Conservation (phyloP, 306 rosid genomes). For the Vigna reflexopilosa region DNA sequence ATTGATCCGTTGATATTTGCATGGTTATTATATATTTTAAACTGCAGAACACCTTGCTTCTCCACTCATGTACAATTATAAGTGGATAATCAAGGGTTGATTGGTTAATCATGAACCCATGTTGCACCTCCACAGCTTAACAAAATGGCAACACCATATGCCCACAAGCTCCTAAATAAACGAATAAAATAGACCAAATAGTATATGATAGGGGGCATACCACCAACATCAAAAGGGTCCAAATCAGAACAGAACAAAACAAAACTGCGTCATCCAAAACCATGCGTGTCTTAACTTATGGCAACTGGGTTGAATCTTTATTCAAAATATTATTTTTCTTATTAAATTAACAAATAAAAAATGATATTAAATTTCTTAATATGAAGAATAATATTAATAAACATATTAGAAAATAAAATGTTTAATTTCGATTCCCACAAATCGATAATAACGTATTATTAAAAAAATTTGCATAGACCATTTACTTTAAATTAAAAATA, state of each 20-base stretch:
- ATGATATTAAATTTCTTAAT: neutral
- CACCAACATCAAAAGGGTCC: constrained; percentile 32
- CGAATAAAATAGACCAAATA: constrained; percentile 10
- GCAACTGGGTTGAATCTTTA: neutral
- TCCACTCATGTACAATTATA: neutral
- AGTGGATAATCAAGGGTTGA: constrained; percentile 27
- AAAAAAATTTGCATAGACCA: neutral
- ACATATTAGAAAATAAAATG: neutral
- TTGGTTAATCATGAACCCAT: constrained; percentile 31
- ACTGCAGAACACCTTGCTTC: neutral
- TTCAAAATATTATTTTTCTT: neutral
- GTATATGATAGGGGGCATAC: constrained; percentile 17
- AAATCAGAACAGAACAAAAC: constrained; percentile 15
- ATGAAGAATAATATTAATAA: neutral
- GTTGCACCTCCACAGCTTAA: constrained; percentile 26
- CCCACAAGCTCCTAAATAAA: constrained; percentile 30
- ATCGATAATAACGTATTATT: too few relatives aligned
- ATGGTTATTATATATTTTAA: neutral
- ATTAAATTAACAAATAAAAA: neutral
- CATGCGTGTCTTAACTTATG: neutral
- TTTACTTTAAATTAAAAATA: neutral
- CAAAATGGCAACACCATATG: constrained; percentile 42
- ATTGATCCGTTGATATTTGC: neutral
- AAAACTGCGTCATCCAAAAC: constrained; percentile 34
- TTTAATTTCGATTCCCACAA: neutral